Conservation (phyloP, 495 filamentous ascomycete species). For the Xylaria bambusicola region DNA sequence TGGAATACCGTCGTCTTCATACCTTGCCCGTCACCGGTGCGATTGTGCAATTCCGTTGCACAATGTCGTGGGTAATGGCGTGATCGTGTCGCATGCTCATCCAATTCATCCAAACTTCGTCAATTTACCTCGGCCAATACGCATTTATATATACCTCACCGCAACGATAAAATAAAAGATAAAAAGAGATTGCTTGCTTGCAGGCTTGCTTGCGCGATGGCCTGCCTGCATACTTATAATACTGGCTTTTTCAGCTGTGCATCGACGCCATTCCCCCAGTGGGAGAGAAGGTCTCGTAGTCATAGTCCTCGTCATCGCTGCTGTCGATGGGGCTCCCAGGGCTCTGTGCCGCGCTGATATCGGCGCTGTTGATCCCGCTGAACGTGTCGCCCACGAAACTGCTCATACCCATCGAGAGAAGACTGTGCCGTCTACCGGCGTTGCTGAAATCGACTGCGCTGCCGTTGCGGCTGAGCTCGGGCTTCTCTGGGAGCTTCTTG, state of each 20-base stretch:
- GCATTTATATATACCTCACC: slow-evolving; percentile 14
- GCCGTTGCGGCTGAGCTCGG: slow-evolving; percentile 45
- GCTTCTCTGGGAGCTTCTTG: slow-evolving; percentile 60
- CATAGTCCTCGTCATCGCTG: slow-evolving; percentile 50
- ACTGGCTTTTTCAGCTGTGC: slow-evolving; percentile 23
- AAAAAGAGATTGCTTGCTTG: neutral
- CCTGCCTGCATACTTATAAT: neutral
- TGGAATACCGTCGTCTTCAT: slow-evolving; percentile 6
- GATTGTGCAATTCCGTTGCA: slow-evolving; percentile 28
- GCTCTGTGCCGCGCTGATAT: slow-evolving; percentile 47
- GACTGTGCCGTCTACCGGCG: slow-evolving; percentile 38
- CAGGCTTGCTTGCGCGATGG: neutral
- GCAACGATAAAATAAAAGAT: slow-evolving; percentile 9
- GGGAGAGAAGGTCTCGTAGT: slow-evolving; percentile 34
- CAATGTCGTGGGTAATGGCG: slow-evolving; percentile 37
- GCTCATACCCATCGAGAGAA: slow-evolving; percentile 32
- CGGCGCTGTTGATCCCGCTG: slow-evolving; percentile 38
- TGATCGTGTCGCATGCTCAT: slow-evolving; percentile 34
- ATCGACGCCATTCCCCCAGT: slow-evolving; percentile 32
- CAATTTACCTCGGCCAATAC: slow-evolving; percentile 11
- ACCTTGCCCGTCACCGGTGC: slow-evolving; percentile 5
- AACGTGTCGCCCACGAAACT: slow-evolving; percentile 26
- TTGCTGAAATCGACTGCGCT: slow-evolving; percentile 46
- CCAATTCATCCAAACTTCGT: slow-evolving; percentile 16
- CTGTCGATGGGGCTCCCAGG: slow-evolving; percentile 43